phyloP scores from a whole-genome alignment of 768 basidiomycete species.

The Fistulinella prunicolor region DNA sequence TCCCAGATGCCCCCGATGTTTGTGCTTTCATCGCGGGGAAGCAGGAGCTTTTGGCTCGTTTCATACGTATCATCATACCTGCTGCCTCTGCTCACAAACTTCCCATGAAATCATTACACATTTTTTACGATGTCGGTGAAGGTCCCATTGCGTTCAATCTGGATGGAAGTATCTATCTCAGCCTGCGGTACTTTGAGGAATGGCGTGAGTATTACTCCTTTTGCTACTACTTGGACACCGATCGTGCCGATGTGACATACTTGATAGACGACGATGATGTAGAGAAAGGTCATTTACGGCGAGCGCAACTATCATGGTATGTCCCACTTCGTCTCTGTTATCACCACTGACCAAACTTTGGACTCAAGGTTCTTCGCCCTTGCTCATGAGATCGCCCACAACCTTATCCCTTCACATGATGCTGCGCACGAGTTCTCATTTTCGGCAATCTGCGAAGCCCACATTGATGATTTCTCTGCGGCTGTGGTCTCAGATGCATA shows the following conservation, averaged over 20 bases:
- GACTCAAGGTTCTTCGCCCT: not conserved
- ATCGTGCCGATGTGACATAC: not conserved
- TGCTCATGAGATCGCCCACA: not conserved
- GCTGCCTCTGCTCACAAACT: slow-evolving; percentile 71
- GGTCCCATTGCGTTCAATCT: slow-evolving; percentile 93
- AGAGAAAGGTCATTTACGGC: not conserved
- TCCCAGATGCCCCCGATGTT: slow-evolving; percentile 51
- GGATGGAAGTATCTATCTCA: slow-evolving; percentile 79
- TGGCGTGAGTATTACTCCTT: slow-evolving; percentile 70
- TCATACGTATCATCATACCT: slow-evolving; percentile 61
- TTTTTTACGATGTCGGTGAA: slow-evolving; percentile 79
- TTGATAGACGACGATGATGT: slow-evolving; percentile 6
- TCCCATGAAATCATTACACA: slow-evolving; percentile 63
- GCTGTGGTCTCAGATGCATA: too few species aligned
- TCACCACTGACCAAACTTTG: not conserved
- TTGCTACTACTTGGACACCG: too few species aligned
- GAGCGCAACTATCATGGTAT: slow-evolving; percentile 2
- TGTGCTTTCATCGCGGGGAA: slow-evolving; percentile 48
- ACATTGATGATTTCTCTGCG: not conserved
- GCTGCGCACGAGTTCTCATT: not conserved
- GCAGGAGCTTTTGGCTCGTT: slow-evolving; percentile 54
- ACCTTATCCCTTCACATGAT: not conserved
- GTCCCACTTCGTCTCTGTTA: not conserved
- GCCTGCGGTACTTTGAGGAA: slow-evolving; percentile 74
- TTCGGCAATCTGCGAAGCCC: not conserved